phyloP scores from a whole-genome alignment of 805 yeast species.

The Kodamaea fukazawae region DNA sequence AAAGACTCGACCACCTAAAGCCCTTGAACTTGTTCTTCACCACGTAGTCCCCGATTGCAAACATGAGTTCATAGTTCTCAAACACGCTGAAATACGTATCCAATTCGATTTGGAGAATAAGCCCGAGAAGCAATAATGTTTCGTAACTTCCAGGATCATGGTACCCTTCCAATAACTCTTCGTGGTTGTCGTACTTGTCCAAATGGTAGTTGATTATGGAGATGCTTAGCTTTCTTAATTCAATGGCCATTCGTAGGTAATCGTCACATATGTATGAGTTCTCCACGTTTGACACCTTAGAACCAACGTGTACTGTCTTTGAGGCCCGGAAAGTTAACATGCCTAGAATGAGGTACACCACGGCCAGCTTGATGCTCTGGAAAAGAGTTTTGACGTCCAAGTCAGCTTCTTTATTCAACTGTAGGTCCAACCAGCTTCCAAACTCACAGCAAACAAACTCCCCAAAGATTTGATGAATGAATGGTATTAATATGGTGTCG shows the following conservation, averaged over 20 bases:
- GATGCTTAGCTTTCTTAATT: constrained; percentile 35
- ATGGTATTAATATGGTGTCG: constrained; percentile 29
- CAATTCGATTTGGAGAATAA: constrained; percentile 36
- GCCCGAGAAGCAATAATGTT: constrained; percentile 30
- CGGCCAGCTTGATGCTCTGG: constrained; percentile 21
- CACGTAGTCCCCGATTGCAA: constrained; percentile 39
- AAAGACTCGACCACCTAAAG: constrained; percentile 17
- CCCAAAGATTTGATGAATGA: constrained; percentile 26
- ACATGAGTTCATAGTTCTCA: constrained; percentile 41
- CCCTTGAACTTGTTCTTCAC: constrained; percentile 18
- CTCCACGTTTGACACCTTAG: background rate
- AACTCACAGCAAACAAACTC: constrained; percentile 29
- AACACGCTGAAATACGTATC: constrained; percentile 39
- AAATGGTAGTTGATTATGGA: constrained; percentile 37
- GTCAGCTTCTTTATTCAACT: constrained; percentile 2
- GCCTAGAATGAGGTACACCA: constrained; percentile 25
- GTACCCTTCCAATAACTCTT: constrained; percentile 10
- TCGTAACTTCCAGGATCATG: constrained; percentile 25
- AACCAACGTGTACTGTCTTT: background rate
- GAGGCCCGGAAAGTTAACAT: constrained; percentile 18
- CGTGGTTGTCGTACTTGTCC: constrained; percentile 37
- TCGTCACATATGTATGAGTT: constrained; percentile 1
- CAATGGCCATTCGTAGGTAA: constrained; percentile 26
- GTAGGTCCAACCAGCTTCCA: constrained; percentile 7
- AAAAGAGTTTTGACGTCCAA: constrained; percentile 4